Evolutionary conservation across 1,139 yeast genomes (phyloP).

Genomic region (Magnusiomyces paraingens): DNA sequence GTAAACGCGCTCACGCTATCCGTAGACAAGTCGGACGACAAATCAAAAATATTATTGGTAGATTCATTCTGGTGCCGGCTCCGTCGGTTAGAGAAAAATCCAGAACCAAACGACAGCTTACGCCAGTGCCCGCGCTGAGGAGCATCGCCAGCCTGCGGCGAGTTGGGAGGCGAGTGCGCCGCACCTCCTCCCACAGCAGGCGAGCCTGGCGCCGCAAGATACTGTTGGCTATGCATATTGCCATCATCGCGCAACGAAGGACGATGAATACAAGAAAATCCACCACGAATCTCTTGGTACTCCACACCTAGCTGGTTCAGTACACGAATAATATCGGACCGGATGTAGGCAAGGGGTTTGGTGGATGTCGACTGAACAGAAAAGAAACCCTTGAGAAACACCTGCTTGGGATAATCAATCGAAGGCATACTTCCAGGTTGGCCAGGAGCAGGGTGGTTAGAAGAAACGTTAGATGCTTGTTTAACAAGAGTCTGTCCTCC

Average conservation of each 20-base stretch:
- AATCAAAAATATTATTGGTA: constrained; percentile 25
- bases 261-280: constrained; percentile 77
- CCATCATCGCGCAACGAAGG: constrained; percentile 31
- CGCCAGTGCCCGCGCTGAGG: constrained; percentile 29
- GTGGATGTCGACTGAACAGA: constrained; percentile 95
- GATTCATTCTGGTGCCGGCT: constrained; percentile 23
- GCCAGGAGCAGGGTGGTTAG: neutral
- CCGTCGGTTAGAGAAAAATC: constrained; percentile 23
- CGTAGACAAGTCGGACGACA: constrained; percentile 28
- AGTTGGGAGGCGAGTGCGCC: constrained; percentile 9
- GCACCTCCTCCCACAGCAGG: neutral
- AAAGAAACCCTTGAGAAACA: constrained; percentile 89
- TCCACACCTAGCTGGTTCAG: constrained; percentile 72
- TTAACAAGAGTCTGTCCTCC: neutral
- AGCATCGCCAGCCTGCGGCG: constrained; percentile 7
- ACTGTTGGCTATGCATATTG: neutral
- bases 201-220: neutral
- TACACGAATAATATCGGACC: constrained; percentile 76
- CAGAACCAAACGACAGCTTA: constrained; percentile 32
- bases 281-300: constrained; percentile 89
- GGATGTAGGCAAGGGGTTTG: constrained; percentile 80
- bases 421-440: constrained; percentile 75
- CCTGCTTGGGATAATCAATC: constrained; percentile 85
- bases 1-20: constrained; percentile 25
- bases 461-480: neutral